Percentiles rank a stretch among this genome's conserved stretches.
Evolutionary conservation across 495 filamentous ascomycete genomes (phyloP).

Genomic region (Glarea lozoyensis): DNA sequence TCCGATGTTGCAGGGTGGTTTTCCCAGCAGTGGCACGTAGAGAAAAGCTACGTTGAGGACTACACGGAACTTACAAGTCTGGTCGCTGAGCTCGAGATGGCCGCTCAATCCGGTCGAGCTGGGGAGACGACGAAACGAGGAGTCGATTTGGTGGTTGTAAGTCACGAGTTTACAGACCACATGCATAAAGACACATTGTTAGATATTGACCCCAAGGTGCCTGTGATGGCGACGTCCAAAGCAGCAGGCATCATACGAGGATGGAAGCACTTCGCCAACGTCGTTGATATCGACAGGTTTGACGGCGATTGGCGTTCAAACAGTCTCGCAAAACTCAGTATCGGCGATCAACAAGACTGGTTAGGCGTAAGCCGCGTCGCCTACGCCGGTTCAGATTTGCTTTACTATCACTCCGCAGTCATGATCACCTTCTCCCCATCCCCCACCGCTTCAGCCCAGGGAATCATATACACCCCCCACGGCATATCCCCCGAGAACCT

Average conservation of each 20-base stretch:
- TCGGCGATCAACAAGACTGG: no score
- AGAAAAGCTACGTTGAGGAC: slow-evolving; percentile 32
- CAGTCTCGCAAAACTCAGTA: slow-evolving; percentile 26
- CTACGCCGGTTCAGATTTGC: slow-evolving; percentile 28
- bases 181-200: slow-evolving; percentile 44
- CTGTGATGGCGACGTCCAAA: slow-evolving; percentile 39
- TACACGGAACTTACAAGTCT: slow-evolving; percentile 27
- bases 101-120: slow-evolving; percentile 15
- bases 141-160: slow-evolving; percentile 40
- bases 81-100: slow-evolving; percentile 25
- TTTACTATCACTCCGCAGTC: slow-evolving; percentile 45
- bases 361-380: slow-evolving; percentile 37
- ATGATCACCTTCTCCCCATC: slow-evolving; percentile 33
- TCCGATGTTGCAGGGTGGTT: slow-evolving; percentile 45
- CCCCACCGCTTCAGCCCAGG: slow-evolving; percentile 24
- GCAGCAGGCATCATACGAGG: slow-evolving; percentile 36
- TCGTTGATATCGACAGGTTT: slow-evolving; percentile 19
- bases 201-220: slow-evolving; percentile 34
- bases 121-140: slow-evolving; percentile 12
- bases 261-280: slow-evolving; percentile 39
- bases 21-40: slow-evolving; percentile 44
- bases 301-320: slow-evolving; percentile 8
- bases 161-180: slow-evolving; percentile 52
- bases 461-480: slow-evolving; percentile 49
- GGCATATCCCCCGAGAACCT: slow-evolving; percentile 35